Conservation (phyloP, 148 eudicot species). For the Cornus florida region DNA sequence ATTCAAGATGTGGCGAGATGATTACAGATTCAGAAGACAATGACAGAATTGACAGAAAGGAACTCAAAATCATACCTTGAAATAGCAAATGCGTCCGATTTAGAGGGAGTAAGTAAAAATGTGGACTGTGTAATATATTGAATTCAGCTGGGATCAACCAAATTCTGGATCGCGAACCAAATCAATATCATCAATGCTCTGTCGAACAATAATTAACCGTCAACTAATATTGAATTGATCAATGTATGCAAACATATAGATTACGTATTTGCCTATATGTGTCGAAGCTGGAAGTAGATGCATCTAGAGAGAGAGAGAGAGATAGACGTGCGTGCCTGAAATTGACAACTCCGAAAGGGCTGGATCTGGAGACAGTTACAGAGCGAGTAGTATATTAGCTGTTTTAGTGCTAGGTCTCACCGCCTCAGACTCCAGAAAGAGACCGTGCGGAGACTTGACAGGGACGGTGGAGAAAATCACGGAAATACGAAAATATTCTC, state of each 20-base stretch:
- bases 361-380: neutral
- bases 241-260: neutral
- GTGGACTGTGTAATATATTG: neutral
- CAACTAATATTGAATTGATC: neutral
- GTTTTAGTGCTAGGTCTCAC: neutral
- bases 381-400: neutral
- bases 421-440: neutral
- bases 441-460: neutral
- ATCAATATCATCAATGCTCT: neutral
- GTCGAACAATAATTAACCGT: neutral
- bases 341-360: neutral
- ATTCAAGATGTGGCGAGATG: neutral
- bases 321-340: neutral
- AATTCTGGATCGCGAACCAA: constrained; percentile 5
- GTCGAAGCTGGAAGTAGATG: too few species aligned
- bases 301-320: neutral
- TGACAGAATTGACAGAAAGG: neutral
- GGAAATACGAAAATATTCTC: neutral
- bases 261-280: too few species aligned
- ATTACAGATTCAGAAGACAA: neutral
- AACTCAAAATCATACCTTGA: neutral
- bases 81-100: neutral
- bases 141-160: neutral
- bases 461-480: constrained; percentile 6
- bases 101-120: neutral